Evolutionary conservation across 2,329 filamentous ascomycete species (phyloP).

Genomic region (Colletotrichum zoysiae): DNA sequence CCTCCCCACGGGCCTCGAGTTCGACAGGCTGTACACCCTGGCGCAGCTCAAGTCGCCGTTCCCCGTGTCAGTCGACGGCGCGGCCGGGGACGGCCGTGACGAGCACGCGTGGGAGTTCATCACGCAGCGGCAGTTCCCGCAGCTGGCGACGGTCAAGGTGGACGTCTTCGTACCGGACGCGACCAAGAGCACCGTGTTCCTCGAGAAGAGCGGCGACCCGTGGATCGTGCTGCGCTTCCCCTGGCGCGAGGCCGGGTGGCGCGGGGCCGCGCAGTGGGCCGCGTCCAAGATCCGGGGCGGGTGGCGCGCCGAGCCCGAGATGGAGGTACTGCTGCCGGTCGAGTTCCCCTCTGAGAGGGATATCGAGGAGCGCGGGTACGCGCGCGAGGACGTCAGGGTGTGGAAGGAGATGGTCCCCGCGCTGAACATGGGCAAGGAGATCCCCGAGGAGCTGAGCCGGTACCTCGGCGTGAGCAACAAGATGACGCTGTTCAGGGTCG

Average conservation of each 20-base stretch:
- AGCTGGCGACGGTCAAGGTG: constrained; percentile 76
- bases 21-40: constrained; percentile 87
- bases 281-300: constrained; percentile 66
- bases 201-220: constrained; percentile 61
- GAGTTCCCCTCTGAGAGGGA: constrained; percentile 69
- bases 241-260: constrained; percentile 63
- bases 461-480: constrained; percentile 77
- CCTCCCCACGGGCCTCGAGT: constrained; percentile 77
- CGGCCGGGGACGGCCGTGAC: constrained; percentile 53
- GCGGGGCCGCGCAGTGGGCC: constrained; percentile 59
- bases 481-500: constrained; percentile 76
- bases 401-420: constrained; percentile 70
- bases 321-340: constrained; percentile 76
- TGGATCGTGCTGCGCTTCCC: constrained; percentile 78
- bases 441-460: constrained; percentile 71
- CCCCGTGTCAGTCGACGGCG: constrained; percentile 53
- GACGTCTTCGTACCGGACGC: constrained; percentile 79
- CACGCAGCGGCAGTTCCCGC: constrained; percentile 77
- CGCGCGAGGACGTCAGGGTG: constrained; percentile 71
- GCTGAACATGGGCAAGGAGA: constrained; percentile 68
- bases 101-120: constrained; percentile 75
- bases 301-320: constrained; percentile 65
- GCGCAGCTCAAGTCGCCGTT: constrained; percentile 72
- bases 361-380: constrained; percentile 70
- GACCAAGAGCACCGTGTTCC: constrained; percentile 61